Base-by-base conservation (phyloP, 2,329 filamentous ascomycete species). In the Lecanosticta acicola region DNA sequence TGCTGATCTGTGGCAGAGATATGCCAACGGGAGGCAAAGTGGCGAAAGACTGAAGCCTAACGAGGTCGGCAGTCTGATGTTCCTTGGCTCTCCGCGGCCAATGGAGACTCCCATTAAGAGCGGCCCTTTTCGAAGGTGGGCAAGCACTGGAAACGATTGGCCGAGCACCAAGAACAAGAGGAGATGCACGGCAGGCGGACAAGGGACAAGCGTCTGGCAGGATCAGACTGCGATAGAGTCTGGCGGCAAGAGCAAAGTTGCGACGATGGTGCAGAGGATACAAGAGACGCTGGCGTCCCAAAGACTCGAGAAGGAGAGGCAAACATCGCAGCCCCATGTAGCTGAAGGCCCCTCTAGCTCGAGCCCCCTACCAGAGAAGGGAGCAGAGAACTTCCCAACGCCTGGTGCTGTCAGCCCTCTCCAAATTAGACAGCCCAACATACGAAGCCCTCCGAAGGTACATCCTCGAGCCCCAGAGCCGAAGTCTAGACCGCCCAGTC, bases 111-210 rank as follows among this genome's bases (percentile, higher is more conserved):
- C 68, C 20, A 67, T 67, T 9, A 73, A 72, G 46, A 71, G 67
- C 48, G 68, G 72, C 16, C 71, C 71, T 2, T 59, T 75, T 39
- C 62, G 72, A 39, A 60, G 73, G 50, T 76, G 72, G 72, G 69
- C 70, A 19, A 76, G 73, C 55, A 74, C 72, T 44, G 72, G 72
- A 9, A 64, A 71, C 8, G 71, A 75, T 45, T 75, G 71, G 59
- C 72, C 72, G 53, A 50, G 60, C 58, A 55, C 54, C 40, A 61
- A 58, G 49, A 56, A 45, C 35, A 75, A 75, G 59, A 64, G 65
- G 41, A 59, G 68, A 43, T 66, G 64, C 43, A 67, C 61, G 2
- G 61, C 60, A 26, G 53, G 24, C 55, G 36, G 48, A 20, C 65
- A 34, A 55, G 66, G 24, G 49, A 62, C 49, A 55, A 46, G 53